phyloP scores from a whole-genome alignment of 176 grass and related monocot species.

The Canna indica region DNA sequence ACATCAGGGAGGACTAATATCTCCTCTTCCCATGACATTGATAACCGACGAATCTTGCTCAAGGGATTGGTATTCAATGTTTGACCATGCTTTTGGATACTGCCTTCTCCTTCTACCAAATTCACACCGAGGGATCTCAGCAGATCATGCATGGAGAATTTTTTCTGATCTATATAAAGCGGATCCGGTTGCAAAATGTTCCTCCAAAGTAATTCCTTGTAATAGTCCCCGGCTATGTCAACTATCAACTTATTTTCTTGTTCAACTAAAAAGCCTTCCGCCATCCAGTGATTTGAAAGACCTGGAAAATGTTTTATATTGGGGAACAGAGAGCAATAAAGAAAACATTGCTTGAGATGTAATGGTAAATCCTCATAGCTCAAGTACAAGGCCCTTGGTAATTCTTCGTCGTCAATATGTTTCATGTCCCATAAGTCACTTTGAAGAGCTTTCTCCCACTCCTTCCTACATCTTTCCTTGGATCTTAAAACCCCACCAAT shows the following conservation, averaged over 20 bases:
- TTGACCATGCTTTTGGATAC: no score
- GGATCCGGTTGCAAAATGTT: slow-evolving; percentile 22
- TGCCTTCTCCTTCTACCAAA: no score
- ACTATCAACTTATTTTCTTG: slow-evolving; percentile 11
- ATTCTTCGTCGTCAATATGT: slow-evolving; percentile 4
- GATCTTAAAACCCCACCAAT: slow-evolving; percentile 6
- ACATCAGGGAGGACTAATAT: no score
- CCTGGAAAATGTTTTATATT: background rate
- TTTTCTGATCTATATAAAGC: background rate
- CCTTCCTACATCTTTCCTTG: slow-evolving; percentile 3
- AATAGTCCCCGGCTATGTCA: slow-evolving; percentile 29
- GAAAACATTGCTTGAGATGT: slow-evolving; percentile 37
- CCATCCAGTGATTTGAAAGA: slow-evolving; percentile 18
- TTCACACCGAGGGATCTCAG: no score
- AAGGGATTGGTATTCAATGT: no score
- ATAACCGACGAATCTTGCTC: no score
- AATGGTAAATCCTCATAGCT: slow-evolving; percentile 45
- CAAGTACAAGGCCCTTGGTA: slow-evolving; percentile 23
- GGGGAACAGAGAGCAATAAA: slow-evolving; percentile 20
- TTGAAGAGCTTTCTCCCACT: slow-evolving; percentile 20
- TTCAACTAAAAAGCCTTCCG: slow-evolving; percentile 27
- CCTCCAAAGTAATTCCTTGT: slow-evolving; percentile 21
- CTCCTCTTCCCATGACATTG: no score
- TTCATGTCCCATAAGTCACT: no score
- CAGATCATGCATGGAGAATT: no score